Conservation (phyloP, 441 rosid species). For the Oxalis stricta region DNA sequence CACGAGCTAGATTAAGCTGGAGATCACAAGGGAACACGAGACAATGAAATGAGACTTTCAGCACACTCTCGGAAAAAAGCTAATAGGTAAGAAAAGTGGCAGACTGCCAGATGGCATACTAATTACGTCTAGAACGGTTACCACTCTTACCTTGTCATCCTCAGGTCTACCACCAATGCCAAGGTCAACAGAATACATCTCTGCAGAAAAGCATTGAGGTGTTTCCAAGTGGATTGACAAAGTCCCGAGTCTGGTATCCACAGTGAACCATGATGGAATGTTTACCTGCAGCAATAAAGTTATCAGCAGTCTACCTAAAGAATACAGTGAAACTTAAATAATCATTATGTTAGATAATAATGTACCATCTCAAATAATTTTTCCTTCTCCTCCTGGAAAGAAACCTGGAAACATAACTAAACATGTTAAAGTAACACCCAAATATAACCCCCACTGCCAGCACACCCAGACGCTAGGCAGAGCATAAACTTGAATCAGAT, state of each 20-base stretch:
- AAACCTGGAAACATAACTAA: conserved; percentile 29
- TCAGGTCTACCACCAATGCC: conserved; percentile 88
- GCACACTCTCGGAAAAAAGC: too few relatives aligned
- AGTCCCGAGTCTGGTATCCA: conserved; percentile 95
- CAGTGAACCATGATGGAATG: conserved; percentile 97
- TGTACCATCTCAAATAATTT: conserved; percentile 86
- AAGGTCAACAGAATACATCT: conserved; percentile 97
- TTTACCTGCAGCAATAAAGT: conserved; percentile 50
- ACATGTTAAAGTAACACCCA: neutral
- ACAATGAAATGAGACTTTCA: neutral
- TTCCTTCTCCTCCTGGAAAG: conserved; percentile 88
- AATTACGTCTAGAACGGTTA: too few relatives aligned
- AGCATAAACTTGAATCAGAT: too few relatives aligned
- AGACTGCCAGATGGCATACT: too few relatives aligned
- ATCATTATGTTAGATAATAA: neutral
- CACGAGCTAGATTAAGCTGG: conserved; percentile 94
- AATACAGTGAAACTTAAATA: neutral
- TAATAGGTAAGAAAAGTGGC: neutral
- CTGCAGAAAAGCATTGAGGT: conserved; percentile 98
- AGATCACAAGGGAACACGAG: conserved; percentile 14
- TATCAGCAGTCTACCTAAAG: conserved; percentile 10
- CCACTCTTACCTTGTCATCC: conserved; percentile 78
- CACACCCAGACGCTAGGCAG: neutral
- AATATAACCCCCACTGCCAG: neutral
- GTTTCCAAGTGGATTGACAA: conserved; percentile 94